These are phyloP conservation scores for Cavenderia fasciculata DNA, from an alignment of 78 protist genomes.

Conservation along the genomic window DNA sequence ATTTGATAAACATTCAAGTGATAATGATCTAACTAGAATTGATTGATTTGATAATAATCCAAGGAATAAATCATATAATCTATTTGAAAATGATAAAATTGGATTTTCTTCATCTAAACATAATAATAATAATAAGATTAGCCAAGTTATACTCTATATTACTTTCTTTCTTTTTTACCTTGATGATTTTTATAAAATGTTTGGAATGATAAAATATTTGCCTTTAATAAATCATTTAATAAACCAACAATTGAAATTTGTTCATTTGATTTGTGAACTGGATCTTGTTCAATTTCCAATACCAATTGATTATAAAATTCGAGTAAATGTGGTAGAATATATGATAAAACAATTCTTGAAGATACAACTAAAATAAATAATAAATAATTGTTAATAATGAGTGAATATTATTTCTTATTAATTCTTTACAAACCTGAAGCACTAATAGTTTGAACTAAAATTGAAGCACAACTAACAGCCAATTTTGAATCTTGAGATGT, in stretches of 20 bases:
- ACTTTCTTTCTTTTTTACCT: background rate
- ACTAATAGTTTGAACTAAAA: conserved; percentile 52
- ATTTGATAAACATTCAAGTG: conserved; percentile 48
- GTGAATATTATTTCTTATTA: background rate
- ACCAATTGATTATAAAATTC: conserved; percentile 8
- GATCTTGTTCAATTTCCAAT: background rate
- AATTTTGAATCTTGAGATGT: conserved; percentile 72
- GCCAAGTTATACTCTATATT: too few species aligned
- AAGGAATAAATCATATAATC: conserved; percentile 16
- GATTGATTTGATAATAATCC: conserved; percentile 33
- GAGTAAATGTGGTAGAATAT: conserved; percentile 27
- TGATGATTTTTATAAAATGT: background rate
- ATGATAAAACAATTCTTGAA: conserved; percentile 25
- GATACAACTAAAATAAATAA: conserved; percentile 9
- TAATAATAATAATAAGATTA: background rate
- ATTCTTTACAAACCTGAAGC: conserved; percentile 29
- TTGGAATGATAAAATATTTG: conserved; percentile 30
- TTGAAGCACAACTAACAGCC: conserved; percentile 59
- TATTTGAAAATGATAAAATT: background rate
- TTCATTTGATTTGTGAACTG: conserved; percentile 56
- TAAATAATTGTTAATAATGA: background rate
- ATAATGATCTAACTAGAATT: background rate
- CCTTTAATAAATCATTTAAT: conserved; percentile 51
- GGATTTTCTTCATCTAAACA: conserved; percentile 4
- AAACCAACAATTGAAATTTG: conserved; percentile 48